These are phyloP conservation scores for Sutorius eximius DNA, from an alignment of 1,284 basidiomycete species.

Conservation along the genomic window DNA sequence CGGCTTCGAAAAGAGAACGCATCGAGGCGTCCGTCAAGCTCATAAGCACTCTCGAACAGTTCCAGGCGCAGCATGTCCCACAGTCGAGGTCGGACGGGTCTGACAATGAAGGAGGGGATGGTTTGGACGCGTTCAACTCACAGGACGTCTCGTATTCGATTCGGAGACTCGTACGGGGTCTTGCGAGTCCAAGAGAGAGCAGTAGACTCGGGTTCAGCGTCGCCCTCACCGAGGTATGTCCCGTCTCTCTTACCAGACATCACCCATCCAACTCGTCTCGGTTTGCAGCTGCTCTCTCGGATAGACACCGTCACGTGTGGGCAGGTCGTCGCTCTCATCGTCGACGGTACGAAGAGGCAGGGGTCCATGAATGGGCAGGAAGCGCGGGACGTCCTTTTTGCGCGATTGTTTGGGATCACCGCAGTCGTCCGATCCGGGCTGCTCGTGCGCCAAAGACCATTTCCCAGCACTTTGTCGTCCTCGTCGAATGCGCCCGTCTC, in stretches of 20 bases:
- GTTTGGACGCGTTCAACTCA: conserved; percentile 68
- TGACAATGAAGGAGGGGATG: conserved; percentile 52
- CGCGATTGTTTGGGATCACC: conserved; percentile 87
- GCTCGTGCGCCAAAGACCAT: conserved; percentile 58
- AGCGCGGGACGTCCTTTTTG: conserved; percentile 90
- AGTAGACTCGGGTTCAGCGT: conserved; percentile 94
- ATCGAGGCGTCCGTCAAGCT: conserved; percentile 87
- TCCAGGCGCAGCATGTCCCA: conserved; percentile 65
- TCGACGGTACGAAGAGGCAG: conserved; percentile 67
- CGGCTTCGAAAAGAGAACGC: conserved; percentile 74
- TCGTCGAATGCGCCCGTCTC: conserved; percentile 55
- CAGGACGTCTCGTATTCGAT: conserved; percentile 90
- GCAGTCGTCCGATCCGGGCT: conserved; percentile 81
- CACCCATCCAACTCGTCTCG: conserved; percentile 8
- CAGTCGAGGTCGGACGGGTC: conserved; percentile 45
- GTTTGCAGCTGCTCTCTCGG: conserved; percentile 71
- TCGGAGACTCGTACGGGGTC: conserved; percentile 78
- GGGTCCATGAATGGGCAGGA: conserved; percentile 85
- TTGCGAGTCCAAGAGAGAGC: conserved; percentile 91
- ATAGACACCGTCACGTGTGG: conserved; percentile 77
- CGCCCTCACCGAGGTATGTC: conserved; percentile 86
- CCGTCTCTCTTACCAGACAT: neutral
- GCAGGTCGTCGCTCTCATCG: conserved; percentile 73
- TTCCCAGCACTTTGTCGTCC: conserved; percentile 52
- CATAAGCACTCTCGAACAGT: conserved; percentile 75